phyloP scores from a whole-genome alignment of 1,139 yeast genomes.

The Suhomyces choctaworum region DNA sequence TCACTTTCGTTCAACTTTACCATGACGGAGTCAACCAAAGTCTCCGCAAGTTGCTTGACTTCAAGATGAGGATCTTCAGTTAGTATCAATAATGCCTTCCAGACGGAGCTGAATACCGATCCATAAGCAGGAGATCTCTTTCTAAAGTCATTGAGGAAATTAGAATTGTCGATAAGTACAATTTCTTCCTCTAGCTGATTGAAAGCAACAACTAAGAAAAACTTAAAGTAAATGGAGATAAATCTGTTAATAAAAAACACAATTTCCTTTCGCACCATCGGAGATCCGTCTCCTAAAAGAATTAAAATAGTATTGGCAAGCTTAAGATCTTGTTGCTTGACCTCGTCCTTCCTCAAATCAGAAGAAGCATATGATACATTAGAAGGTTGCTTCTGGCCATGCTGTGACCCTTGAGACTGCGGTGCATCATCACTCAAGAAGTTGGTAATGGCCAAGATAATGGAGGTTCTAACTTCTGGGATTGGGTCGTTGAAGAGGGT shows the following conservation, averaged over 20 bases:
- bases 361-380: conserved; percentile 29
- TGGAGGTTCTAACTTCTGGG: conserved; percentile 92
- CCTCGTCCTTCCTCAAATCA: conserved; percentile 40
- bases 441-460: conserved; percentile 70
- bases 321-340: conserved; percentile 54
- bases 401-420: conserved; percentile 14
- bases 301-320: conserved; percentile 51
- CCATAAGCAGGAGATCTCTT: conserved; percentile 77
- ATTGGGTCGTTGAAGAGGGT: conserved; percentile 78
- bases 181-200: conserved; percentile 83
- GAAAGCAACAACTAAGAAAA: conserved; percentile 85
- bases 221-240: conserved; percentile 66
- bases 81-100: conserved; percentile 80
- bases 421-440: conserved; percentile 52
- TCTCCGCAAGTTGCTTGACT: conserved; percentile 72
- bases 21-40: conserved; percentile 73
- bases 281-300: conserved; percentile 79
- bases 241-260: conserved; percentile 75
- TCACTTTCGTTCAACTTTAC: conserved; percentile 66
- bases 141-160: conserved; percentile 57
- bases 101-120: conserved; percentile 79
- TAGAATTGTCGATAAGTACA: conserved; percentile 62
- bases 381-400: conserved; percentile 25
- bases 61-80: conserved; percentile 90
- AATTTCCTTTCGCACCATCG: conserved; percentile 84